phyloP scores from a whole-genome alignment of 2,329 filamentous ascomycete species.

The Magnaporthiopsis incrustans region DNA sequence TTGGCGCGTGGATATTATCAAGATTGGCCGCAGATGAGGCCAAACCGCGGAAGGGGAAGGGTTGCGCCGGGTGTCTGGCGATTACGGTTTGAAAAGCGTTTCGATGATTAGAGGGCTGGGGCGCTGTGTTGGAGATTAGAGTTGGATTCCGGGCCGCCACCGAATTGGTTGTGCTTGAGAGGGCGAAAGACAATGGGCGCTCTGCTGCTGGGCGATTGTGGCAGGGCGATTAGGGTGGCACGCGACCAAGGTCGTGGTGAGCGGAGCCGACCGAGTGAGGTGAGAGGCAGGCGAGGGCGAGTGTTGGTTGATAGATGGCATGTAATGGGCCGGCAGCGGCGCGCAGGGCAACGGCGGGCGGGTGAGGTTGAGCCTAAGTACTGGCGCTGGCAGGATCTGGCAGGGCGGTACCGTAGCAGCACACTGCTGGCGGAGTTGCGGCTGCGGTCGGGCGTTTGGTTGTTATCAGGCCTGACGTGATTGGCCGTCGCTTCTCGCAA shows the following conservation, averaged over 20 bases:
- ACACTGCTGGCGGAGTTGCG: background rate
- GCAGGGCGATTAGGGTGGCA: background rate
- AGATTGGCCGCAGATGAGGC: background rate
- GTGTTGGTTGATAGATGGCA: no score
- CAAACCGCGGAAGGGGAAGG: background rate
- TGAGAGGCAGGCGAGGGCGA: no score
- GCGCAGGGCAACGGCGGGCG: background rate
- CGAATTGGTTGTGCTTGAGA: no score
- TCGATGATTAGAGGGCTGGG: background rate
- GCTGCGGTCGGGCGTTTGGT: background rate
- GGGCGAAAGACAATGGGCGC: no score
- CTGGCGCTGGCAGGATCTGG: background rate
- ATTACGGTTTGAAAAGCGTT: background rate
- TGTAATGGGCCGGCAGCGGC: background rate
- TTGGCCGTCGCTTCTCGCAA: background rate
- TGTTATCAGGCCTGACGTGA: background rate
- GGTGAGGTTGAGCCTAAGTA: background rate
- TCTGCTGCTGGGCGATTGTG: no score
- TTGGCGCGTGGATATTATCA: background rate
- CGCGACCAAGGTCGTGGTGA: background rate
- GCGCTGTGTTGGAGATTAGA: no score
- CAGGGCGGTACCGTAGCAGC: background rate
- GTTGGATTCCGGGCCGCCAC: no score
- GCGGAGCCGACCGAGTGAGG: no score
- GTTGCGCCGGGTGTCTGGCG: background rate